Evolutionary conservation across 2,329 filamentous ascomycete species (phyloP), one percentile per base, ranked within the genome.

Genomic region (Raffaelea deltoideospora): DNA sequence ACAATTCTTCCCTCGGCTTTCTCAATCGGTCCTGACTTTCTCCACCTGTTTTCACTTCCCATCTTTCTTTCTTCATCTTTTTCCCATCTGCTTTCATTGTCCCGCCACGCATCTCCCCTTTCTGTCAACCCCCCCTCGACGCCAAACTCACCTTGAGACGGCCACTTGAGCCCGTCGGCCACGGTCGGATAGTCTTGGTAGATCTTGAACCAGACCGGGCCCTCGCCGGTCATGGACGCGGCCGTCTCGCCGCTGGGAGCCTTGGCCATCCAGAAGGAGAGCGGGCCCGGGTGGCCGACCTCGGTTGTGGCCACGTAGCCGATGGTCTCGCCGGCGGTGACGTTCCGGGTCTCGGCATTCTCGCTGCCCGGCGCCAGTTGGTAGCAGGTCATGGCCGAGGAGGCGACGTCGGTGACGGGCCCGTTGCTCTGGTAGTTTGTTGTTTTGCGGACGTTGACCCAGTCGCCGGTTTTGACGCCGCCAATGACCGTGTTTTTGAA

Each of bases 301-400:
- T 43, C 48, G 4, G 57, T 47, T n/a, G 51, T 53, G 24, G 57
- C 59, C 17, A 51, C 48, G 51, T 62, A 65, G 31, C 53, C 55
- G 31, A 65, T 47, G 32, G 48, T 58, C 10, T 54, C 53, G 17
- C 64, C 63, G 14, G 64, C 64, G 10, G 58, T 56, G 7, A 65
- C 55, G 31, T 52, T 59, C 41, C 59, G 57, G 2, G 57, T 63
- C 34, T 53, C 49, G 0, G 55, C 56, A 3, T 59, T 60, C 31
- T 58, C 53, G 34, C 54, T 57, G 28, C 61, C 60, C 4, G 57
- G 46, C 10, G 49, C 50, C 10, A 59, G 52, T 46, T 68, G 59
- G 49, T 65, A 69, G 55, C 65, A 69, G n/a, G 62, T 62, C 53
- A 69, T 64, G 39, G 61, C 57, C 2, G 56, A 45, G 28, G 60